phyloP scores from a whole-genome alignment of 805 yeast genomes.

The Metschnikowia koreensis region DNA sequence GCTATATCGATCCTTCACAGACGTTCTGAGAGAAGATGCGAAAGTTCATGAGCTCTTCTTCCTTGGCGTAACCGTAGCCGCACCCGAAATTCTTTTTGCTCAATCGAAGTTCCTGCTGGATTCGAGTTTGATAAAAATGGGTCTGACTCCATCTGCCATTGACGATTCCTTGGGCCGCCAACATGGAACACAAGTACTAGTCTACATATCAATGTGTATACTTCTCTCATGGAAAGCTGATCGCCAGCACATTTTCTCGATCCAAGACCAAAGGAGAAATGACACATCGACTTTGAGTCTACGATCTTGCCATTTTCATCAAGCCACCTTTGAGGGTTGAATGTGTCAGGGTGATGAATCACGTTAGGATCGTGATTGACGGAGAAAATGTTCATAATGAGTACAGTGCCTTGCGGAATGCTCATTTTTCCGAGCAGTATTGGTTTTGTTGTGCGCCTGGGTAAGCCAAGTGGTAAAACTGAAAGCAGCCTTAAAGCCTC shows the following conservation, averaged over 20 bases:
- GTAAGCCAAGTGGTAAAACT: constrained; percentile 66
- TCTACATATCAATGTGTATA: constrained; percentile 57
- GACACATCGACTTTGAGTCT: constrained; percentile 22
- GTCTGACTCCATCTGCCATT: constrained; percentile 42
- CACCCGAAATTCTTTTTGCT: constrained; percentile 46
- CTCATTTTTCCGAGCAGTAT: constrained; percentile 38
- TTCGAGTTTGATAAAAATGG: constrained; percentile 50
- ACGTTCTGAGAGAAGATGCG: not conserved
- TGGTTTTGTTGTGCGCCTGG: constrained; percentile 55
- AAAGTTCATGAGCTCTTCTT: not conserved
- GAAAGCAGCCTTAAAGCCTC: constrained; percentile 64
- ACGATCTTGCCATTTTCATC: constrained; percentile 21
- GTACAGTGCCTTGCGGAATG: constrained; percentile 55
- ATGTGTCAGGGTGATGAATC: constrained; percentile 45
- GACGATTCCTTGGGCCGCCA: constrained; percentile 34
- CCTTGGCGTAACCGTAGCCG: constrained; percentile 14
- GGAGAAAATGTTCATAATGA: constrained; percentile 67
- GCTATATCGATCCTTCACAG: constrained; percentile 51
- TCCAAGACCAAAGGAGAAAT: constrained; percentile 69
- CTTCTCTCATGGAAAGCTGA: constrained; percentile 60
- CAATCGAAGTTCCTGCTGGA: constrained; percentile 63
- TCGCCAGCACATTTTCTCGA: constrained; percentile 71
- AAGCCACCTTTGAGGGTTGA: constrained; percentile 55
- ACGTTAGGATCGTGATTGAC: constrained; percentile 60
- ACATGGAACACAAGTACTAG: constrained; percentile 52